phyloP scores from a whole-genome alignment of 805 yeast genomes.

The Ogataea polymorpha region DNA sequence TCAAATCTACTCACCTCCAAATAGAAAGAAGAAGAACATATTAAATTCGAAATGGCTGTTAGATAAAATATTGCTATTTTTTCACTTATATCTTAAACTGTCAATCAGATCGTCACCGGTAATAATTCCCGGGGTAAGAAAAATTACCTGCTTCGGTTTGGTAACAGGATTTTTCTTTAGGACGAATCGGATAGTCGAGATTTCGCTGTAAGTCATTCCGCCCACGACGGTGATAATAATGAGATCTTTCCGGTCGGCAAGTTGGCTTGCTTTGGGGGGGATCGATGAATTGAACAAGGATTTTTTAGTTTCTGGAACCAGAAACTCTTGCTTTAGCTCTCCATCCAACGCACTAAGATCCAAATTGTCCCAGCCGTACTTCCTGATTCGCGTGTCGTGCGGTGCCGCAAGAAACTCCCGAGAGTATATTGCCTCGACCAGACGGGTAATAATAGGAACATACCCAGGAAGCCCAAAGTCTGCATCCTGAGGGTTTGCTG shows the following conservation, averaged over 20 bases:
- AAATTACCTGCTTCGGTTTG: conserved; percentile 35
- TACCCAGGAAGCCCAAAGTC: conserved; percentile 75
- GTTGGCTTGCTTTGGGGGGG: conserved; percentile 22
- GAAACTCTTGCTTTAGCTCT: conserved; percentile 27
- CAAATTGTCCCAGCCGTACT: conserved; percentile 43
- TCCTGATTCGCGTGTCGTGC: conserved; percentile 25
- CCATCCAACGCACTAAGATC: conserved; percentile 43
- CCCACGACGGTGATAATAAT: conserved; percentile 64
- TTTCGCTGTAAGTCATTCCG: conserved; percentile 83
- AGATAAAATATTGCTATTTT: conserved; percentile 4
- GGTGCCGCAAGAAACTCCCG: conserved; percentile 46
- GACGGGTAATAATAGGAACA: conserved; percentile 69
- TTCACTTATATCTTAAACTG: conserved; percentile 2
- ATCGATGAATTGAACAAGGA: conserved; percentile 25
- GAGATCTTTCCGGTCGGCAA: conserved; percentile 24
- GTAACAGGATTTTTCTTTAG: conserved; percentile 40
- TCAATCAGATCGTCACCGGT: conserved; percentile 34
- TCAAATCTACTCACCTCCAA: conserved; percentile 19
- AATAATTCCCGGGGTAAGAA: conserved; percentile 44
- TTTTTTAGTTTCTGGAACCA: conserved; percentile 31
- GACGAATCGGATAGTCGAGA: conserved; percentile 66
- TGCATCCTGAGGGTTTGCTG: conserved; percentile 43
- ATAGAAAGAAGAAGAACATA: conserved; percentile 21
- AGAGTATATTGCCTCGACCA: conserved; percentile 66
- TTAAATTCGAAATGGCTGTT: neutral